Base-by-base conservation (phyloP, 306 rosid species). In the Quercus agrifolia region DNA sequence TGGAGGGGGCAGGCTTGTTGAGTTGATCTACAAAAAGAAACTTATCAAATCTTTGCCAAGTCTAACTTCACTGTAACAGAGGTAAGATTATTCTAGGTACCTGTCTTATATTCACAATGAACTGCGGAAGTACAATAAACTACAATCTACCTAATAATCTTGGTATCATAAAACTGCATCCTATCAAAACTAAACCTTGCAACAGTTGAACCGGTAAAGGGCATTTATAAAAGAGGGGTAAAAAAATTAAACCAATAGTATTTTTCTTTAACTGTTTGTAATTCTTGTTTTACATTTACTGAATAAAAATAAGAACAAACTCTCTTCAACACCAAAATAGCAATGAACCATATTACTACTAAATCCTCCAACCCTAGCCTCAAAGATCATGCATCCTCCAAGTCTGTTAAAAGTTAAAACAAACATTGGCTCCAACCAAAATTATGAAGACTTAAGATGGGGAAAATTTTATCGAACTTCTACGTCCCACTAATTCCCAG, bases 371-470 rank as follows among this genome's bases (percentile, higher is more conserved):
- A 51, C 10, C 11, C 54, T n/a, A 18, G 57, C 63, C 76, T 70
- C 74, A 46, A 49, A 64, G 73, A 84, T 30, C 28, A 74, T 54
- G 35, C 30, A 61, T 70, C 66, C 46, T 83, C 70, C 78, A 21
- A 61, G 49, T 31, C 49, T 33, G 51, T 59, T 6, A 73, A 57
- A 44, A 51, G 57, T 58, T 6, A 56, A 66, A 44, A 35, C 25
- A 51, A 73, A 77, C 73, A n/a, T 56, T 70, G 8, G 69, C 20
- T 71, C 28, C 44, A 59, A 44, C 62, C 74, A 61, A 78, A 77
- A 49, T 75, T 12, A 21, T 61, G 35, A 25, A 44, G 70, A 63
- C 44, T 41, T 21, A 74, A 12, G 46, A 54, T 18, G 84, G 41
- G 71, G 68, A 61, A 35, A 20, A 10, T 30, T 68, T 77, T 41